A percentile compares a stretch with the other conserved stretches of the same genome.
Conservation (phyloP, 352 stramenopile species). For the Phytophthora nicotianae region DNA sequence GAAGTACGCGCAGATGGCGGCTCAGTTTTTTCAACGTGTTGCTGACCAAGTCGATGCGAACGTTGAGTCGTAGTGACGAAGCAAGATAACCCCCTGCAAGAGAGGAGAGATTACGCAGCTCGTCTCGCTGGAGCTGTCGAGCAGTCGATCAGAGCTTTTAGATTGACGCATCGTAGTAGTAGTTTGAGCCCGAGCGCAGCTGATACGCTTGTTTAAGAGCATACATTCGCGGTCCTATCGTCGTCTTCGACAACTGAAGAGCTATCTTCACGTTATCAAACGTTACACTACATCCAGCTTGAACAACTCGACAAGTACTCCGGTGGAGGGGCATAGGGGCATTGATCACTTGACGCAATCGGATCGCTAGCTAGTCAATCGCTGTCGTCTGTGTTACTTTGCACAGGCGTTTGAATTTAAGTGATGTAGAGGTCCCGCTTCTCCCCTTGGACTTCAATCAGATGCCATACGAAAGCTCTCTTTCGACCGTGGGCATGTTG, state of each 20-base stretch:
- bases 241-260: too few species aligned
- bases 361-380: not conserved
- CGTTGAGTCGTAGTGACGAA: not conserved
- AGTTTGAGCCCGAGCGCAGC: not conserved
- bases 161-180: not conserved
- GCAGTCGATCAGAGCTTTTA: not conserved
- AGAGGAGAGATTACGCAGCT: slow-evolving; percentile 21
- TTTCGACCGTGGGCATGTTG: too few species aligned
- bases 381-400: slow-evolving; percentile 2
- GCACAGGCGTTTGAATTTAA: not conserved
- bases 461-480: not conserved
- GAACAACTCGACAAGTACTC: not conserved
- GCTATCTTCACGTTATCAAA: too few species aligned
- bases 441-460: not conserved
- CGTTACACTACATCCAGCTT: not conserved
- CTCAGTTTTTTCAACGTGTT: slow-evolving; percentile 32
- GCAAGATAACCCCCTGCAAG: slow-evolving; percentile 6
- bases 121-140: not conserved
- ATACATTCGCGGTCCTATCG: not conserved
- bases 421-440: slow-evolving; percentile 5
- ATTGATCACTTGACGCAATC: too few species aligned
- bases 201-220: slow-evolving; percentile 7
- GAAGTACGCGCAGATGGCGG: slow-evolving; percentile 31
- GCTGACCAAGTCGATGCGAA: slow-evolving; percentile 8
- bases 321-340: too few species aligned